Conservation (phyloP, 2,329 filamentous ascomycete species). For the Scedosporium minutisporum region DNA sequence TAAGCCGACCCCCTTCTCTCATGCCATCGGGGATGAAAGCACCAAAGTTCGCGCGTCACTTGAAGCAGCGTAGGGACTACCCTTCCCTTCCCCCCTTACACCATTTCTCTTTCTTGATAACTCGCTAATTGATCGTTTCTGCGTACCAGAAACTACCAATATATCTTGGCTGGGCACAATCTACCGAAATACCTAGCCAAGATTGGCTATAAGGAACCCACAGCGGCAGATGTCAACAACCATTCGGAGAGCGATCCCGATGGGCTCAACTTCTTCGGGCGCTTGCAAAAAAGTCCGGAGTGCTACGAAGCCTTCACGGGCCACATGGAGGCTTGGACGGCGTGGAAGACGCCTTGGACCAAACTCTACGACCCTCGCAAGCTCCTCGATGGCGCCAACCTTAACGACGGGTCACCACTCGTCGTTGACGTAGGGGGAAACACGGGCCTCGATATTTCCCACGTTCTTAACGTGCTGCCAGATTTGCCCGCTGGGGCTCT, state of each 20-base stretch:
- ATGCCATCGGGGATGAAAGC: conserved; percentile 19
- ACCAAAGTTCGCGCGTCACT: conserved; percentile 20
- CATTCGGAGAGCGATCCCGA: neutral
- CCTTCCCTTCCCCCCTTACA: neutral
- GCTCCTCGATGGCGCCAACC: conserved; percentile 13
- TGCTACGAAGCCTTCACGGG: conserved; percentile 22
- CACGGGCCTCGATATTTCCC: conserved; percentile 24
- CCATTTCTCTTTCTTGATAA: neutral
- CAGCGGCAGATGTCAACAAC: conserved; percentile 14
- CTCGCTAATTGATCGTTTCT: neutral
- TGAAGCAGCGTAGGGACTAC: conserved; percentile 16
- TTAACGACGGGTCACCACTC: conserved; percentile 11
- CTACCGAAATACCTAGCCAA: conserved; percentile 22
- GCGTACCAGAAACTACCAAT: conserved; percentile 13
- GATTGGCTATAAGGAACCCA: conserved; percentile 22
- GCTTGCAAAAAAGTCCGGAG: conserved; percentile 18
- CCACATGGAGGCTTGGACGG: conserved; percentile 24
- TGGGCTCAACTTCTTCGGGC: conserved; percentile 22
- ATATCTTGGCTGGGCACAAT: conserved; percentile 18
- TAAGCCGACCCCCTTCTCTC: conserved; percentile 21
- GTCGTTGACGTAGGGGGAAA: conserved; percentile 30
- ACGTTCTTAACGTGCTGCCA: conserved; percentile 20
- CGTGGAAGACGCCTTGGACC: conserved; percentile 24
- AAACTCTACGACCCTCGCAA: conserved; percentile 17
- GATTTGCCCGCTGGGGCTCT: conserved; percentile 20